These are phyloP conservation scores for Rossbeevera mucosa DNA, from an alignment of 768 basidiomycete genomes.

Conservation along the genomic window DNA sequence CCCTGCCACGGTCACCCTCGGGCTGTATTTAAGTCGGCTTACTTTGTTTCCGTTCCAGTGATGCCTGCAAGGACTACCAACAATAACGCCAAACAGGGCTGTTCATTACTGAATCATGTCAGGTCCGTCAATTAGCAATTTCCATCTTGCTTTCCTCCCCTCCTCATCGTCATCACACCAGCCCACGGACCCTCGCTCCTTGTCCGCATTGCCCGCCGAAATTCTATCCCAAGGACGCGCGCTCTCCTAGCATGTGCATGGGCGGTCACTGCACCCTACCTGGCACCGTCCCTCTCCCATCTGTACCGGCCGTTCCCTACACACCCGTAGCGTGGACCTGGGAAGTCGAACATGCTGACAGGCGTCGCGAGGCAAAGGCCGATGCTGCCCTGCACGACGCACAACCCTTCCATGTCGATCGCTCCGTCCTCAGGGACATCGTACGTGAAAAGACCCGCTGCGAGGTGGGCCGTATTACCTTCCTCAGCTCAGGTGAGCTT, in stretches of 20 bases:
- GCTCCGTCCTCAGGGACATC: slow-evolving; percentile 70
- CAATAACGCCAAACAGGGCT: slow-evolving; percentile 29
- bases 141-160: not conserved
- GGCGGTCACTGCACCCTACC: slow-evolving; percentile 9
- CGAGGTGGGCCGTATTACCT: slow-evolving; percentile 66
- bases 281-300: slow-evolving; percentile 21
- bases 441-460: slow-evolving; percentile 64
- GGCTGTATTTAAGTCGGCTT: not conserved
- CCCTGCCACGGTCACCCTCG: not conserved
- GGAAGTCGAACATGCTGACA: slow-evolving; percentile 67
- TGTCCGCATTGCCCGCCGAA: not conserved
- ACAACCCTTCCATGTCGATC: slow-evolving; percentile 71
- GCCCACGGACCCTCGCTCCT: not conserved
- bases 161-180: slow-evolving; percentile 2
- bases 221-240: not conserved
- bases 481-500: slow-evolving; percentile 66
- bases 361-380: slow-evolving; percentile 56
- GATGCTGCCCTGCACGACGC: slow-evolving; percentile 59
- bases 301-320: slow-evolving; percentile 4
- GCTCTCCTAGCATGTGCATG: slow-evolving; percentile 9
- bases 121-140: slow-evolving; percentile 11
- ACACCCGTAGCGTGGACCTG: slow-evolving; percentile 58
- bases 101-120: slow-evolving; percentile 11
- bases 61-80: not conserved
- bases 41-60: not conserved